These are phyloP conservation scores for Rosellinia necatrix DNA, from an alignment of 2,329 filamentous ascomycete genomes.

Conservation along the genomic window DNA sequence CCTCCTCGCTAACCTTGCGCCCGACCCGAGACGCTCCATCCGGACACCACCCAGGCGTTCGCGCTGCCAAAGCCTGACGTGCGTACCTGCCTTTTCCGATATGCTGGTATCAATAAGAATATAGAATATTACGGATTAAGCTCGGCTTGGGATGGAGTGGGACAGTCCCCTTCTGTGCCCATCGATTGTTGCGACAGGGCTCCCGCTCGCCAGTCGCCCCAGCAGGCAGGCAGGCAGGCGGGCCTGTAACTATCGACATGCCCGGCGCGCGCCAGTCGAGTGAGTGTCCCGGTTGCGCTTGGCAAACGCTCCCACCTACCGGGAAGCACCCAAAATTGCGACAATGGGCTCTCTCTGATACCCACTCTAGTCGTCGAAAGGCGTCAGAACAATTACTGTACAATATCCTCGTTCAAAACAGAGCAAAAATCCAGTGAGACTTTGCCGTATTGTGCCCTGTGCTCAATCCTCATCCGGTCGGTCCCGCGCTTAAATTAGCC, in stretches of 20 bases:
- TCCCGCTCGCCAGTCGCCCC: constrained; percentile 4
- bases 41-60: constrained; percentile 12
- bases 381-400: not conserved
- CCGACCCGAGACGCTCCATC: constrained; percentile 17
- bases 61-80: constrained; percentile 5
- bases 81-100: constrained; percentile 3
- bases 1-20: constrained; percentile 8
- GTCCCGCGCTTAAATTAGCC: constrained; percentile 24
- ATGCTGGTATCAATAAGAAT: no score
- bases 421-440: constrained; percentile 5
- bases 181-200: constrained; percentile 5
- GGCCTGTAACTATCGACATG: constrained; percentile 5
- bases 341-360: not conserved
- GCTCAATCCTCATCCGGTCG: constrained; percentile 5
- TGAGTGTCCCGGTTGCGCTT: constrained; percentile 10
- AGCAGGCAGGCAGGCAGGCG: no score
- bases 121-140: no score
- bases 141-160: not conserved
- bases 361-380: not conserved
- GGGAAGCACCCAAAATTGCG: not conserved
- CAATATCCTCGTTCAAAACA: not conserved
- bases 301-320: constrained; percentile 1
- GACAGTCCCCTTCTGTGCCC: no score
- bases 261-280: constrained; percentile 1
- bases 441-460: not conserved